phyloP scores from a whole-genome alignment of 2,329 filamentous ascomycete genomes.

The Paraconiothyrium sp. region DNA sequence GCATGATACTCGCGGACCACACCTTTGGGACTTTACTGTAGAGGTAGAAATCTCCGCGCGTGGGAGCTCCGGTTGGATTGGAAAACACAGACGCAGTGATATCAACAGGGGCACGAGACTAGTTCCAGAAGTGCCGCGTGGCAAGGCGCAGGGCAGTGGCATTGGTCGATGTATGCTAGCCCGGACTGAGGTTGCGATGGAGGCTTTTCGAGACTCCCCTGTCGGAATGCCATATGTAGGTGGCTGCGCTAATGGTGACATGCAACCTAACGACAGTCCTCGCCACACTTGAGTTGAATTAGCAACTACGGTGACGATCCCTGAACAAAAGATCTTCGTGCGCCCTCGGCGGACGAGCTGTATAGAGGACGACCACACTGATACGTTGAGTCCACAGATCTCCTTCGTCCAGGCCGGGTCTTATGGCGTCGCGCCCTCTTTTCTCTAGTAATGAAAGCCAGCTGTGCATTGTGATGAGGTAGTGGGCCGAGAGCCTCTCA shows the following conservation, averaged over 20 bases:
- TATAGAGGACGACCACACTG: background rate
- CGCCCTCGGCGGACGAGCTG: background rate
- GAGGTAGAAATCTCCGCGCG: background rate
- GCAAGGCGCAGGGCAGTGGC: background rate
- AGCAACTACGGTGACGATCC: background rate
- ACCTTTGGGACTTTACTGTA: background rate
- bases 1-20: background rate
- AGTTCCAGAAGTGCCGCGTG: background rate
- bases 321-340: background rate
- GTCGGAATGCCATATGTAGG: background rate
- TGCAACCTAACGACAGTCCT: background rate
- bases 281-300: background rate
- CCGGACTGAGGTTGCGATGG: background rate
- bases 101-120: background rate
- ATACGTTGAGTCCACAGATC: background rate
- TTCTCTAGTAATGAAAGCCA: background rate
- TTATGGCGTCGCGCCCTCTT: background rate
- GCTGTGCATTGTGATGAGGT: background rate
- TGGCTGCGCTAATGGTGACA: constrained; percentile 1
- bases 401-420: background rate
- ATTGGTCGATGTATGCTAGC: background rate
- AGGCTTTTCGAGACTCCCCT: background rate
- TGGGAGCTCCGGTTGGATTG: background rate
- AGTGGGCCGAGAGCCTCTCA: background rate
- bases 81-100: background rate